Percentiles rank a stretch among this genome's conserved stretches.
Evolutionary conservation across 352 stramenopile genomes (phyloP).

Genomic region (Pythium grandisporangium): DNA sequence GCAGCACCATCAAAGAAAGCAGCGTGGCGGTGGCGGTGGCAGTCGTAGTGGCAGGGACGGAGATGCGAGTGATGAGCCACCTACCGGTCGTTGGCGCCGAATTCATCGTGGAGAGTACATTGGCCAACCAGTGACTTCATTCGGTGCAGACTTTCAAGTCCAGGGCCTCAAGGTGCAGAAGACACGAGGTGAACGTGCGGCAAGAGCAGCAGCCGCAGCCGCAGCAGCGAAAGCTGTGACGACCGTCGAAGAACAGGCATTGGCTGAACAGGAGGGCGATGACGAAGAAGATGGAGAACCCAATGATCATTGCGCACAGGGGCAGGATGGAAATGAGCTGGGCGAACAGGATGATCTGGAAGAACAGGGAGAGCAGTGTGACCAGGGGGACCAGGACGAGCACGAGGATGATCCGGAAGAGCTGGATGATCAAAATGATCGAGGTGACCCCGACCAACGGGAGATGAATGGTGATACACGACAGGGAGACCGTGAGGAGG

Average conservation of each 20-base stretch:
- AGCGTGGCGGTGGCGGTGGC: conserved; percentile 3
- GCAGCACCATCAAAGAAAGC: conserved; percentile 23
- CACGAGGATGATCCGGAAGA: neutral
- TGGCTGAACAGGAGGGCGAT: too few species aligned
- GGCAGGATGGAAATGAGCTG: too few species aligned
- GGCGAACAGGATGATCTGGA: neutral
- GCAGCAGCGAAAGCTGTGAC: neutral
- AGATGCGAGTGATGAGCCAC: conserved; percentile 30
- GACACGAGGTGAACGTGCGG: conserved; percentile 6
- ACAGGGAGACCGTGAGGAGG: neutral
- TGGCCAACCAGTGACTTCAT: conserved; percentile 52
- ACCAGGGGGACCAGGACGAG: neutral
- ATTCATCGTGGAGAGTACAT: conserved; percentile 60
- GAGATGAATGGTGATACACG: neutral
- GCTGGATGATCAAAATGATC: neutral
- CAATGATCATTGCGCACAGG: too few species aligned
- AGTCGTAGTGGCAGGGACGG: too few species aligned
- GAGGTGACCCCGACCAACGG: neutral
- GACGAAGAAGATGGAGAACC: neutral
- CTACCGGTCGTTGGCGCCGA: conserved; percentile 50
- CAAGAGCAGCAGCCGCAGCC: neutral
- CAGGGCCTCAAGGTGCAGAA: conserved; percentile 39
- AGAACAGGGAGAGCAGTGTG: neutral
- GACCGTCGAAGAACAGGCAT: too few species aligned
- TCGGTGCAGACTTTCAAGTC: conserved; percentile 63